Evolutionary conservation across 2,329 filamentous ascomycete genomes (phyloP), one percentile per base, ranked within the genome.

Genomic region (Berkeleyomyces basicola): DNA sequence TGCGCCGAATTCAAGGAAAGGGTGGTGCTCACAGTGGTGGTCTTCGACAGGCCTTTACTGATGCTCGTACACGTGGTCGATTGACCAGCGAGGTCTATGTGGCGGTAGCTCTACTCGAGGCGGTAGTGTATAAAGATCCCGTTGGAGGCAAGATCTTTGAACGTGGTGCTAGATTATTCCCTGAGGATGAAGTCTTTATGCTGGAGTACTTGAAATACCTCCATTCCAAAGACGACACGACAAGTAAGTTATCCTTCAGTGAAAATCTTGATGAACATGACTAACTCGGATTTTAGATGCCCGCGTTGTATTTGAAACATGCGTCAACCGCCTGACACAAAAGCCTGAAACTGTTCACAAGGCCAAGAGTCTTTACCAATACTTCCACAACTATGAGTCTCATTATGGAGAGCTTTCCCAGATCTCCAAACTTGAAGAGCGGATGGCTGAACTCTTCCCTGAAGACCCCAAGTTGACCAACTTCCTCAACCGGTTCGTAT

Each of bases 91-190:
- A 97, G 71, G 89, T 96, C 4, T 99, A 99, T 70, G 88, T 96
- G 61, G 90, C 90, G 0, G 90, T 90, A 67, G 93, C 95, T 14
- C 79, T 95, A 64, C 88, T 99, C 70, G 93, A 99, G 72, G 92
- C 93, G 71, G 86, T 95, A 68, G 95, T 95, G 67, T 99, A 99
- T 74, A 93, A 95, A 70, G 93, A 97, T 69, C 82, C 86, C 0
- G 89, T 93, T 0, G 92, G 91, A 1, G 88, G 87, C 51, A 96
- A 93, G 75, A 97, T 99, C 65, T 95, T 97, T 67, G 93, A 99
- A 71, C 87, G 92, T 55, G 93, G 93, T 23, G 85, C 92, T 66
- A 93, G 90, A 70, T 78, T 99, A 10, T 99, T 97, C 70, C 92
- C 92, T 0, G 89, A 95, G 58, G 92, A 97, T 69, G 91, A 96